phyloP scores from a whole-genome alignment of 2,329 filamentous ascomycete species.

The Xylariaceae sp. region DNA sequence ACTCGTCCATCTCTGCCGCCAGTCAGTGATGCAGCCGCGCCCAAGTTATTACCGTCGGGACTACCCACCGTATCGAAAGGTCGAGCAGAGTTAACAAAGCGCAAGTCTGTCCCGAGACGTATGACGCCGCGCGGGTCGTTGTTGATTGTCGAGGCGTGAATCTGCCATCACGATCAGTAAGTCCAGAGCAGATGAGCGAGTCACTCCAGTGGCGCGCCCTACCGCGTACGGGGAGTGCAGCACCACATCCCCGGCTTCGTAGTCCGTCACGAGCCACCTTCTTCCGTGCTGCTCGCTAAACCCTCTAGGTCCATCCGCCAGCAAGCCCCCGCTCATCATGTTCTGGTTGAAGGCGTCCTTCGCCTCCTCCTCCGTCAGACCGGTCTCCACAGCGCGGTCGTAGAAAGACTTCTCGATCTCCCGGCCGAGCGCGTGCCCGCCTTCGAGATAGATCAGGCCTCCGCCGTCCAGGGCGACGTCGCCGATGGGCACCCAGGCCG shows the following conservation, averaged over 20 bases:
- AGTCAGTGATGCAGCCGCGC: slow-evolving; percentile 2
- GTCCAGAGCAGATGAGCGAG: neutral
- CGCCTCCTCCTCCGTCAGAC: slow-evolving; percentile 44
- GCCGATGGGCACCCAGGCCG: slow-evolving; percentile 51
- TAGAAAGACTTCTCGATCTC: slow-evolving; percentile 44
- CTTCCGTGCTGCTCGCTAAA: slow-evolving; percentile 23
- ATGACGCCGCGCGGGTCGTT: slow-evolving; percentile 43
- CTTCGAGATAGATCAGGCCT: slow-evolving; percentile 52
- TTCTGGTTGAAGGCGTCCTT: slow-evolving; percentile 48
- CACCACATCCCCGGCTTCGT: slow-evolving; percentile 34
- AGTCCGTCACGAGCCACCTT: slow-evolving; percentile 29
- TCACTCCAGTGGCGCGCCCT: neutral
- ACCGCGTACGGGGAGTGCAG: slow-evolving; percentile 31
- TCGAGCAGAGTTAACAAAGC: slow-evolving; percentile 44
- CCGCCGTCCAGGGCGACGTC: slow-evolving; percentile 47
- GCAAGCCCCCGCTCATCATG: slow-evolving; percentile 48
- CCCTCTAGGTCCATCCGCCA: slow-evolving; percentile 39
- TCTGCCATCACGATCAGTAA: slow-evolving; percentile 26
- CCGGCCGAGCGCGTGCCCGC: slow-evolving; percentile 35
- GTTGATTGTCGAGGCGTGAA: slow-evolving; percentile 51
- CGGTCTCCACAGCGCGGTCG: slow-evolving; percentile 36
- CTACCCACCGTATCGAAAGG: slow-evolving; percentile 39
- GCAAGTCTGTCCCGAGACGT: slow-evolving; percentile 46
- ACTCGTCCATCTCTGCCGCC: slow-evolving; percentile 29
- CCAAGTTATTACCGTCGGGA: neutral